Percentiles rank a stretch among this genome's conserved stretches.
Evolutionary conservation across 768 basidiomycete species (phyloP).

Genomic region (Collybiopsis confluens): DNA sequence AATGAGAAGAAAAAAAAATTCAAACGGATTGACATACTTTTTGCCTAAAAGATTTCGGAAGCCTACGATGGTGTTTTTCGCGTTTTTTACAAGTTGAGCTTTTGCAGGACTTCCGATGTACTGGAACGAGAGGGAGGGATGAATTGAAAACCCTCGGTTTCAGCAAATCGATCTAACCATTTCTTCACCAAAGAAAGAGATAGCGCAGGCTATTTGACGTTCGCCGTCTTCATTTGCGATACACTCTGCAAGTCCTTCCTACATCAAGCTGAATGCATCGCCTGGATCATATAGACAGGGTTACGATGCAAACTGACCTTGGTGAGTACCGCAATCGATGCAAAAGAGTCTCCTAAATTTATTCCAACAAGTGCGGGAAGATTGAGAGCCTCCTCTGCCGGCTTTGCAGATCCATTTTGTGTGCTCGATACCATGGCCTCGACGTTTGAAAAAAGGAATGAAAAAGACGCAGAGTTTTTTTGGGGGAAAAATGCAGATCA

Average conservation of each 20-base stretch:
- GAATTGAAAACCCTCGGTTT: no score
- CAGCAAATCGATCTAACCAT: slow-evolving; percentile 50
- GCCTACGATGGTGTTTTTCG: slow-evolving; percentile 89
- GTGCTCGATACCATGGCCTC: slow-evolving; percentile 3
- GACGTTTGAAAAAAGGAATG: no score
- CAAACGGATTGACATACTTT: slow-evolving; percentile 49
- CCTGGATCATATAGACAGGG: no score
- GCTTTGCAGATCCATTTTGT: slow-evolving; percentile 8
- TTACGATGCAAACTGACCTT: slow-evolving; percentile 80
- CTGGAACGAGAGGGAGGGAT: slow-evolving; percentile 36
- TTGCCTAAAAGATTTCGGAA: slow-evolving; percentile 93
- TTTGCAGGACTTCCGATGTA: slow-evolving; percentile 96
- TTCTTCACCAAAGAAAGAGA: slow-evolving; percentile 90
- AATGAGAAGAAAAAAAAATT: not conserved
- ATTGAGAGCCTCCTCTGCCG: slow-evolving; percentile 22
- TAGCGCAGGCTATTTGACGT: slow-evolving; percentile 92
- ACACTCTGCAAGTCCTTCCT: slow-evolving; percentile 91
- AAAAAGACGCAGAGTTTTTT: no score
- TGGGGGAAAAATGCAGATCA: no score
- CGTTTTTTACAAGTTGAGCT: slow-evolving; percentile 92
- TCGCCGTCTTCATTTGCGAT: slow-evolving; percentile 99
- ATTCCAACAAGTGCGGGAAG: slow-evolving; percentile 80
- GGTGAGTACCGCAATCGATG: slow-evolving; percentile 92
- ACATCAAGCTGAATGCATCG: slow-evolving; percentile 1
- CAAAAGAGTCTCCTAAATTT: slow-evolving; percentile 94